phyloP scores from a whole-genome alignment of 495 filamentous ascomycete genomes.

The Geoglossum glabrum region DNA sequence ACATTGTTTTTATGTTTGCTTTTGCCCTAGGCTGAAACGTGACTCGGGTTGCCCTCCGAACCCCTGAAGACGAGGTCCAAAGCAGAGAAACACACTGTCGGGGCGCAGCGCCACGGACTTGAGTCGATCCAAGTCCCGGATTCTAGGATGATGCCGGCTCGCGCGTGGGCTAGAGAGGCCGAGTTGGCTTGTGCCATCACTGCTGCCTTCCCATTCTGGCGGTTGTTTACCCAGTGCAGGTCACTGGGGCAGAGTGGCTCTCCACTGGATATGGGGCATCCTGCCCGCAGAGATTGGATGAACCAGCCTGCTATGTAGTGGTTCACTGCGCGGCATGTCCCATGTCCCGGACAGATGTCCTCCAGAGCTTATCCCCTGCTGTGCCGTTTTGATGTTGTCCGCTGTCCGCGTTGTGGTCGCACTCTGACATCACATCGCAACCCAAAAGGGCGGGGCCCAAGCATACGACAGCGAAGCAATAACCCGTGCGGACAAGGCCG shows the following conservation, averaged over 20 bases:
- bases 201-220: too few relatives aligned
- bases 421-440: not conserved
- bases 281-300: not conserved
- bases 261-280: not conserved
- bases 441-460: not conserved
- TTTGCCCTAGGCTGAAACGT: not conserved
- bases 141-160: slow-evolving; percentile 12
- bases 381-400: not conserved
- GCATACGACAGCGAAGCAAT: not conserved
- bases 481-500: not conserved
- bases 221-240: not conserved
- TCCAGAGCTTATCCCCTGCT: not conserved
- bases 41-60: not conserved
- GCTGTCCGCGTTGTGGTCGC: not conserved
- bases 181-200: too few relatives aligned
- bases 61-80: not conserved
- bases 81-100: not conserved
- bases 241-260: too few relatives aligned
- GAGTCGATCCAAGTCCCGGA: slow-evolving; percentile 14
- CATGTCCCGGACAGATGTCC: not conserved
- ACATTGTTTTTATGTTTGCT: not conserved
- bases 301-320: not conserved
- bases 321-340: not conserved
- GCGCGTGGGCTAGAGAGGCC: not conserved
- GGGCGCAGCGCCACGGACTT: slow-evolving; percentile 3